Evolutionary conservation across 1,139 yeast species (phyloP), one percentile per base, ranked within the genome.

Genomic region (Blastobotrys illinoisensis): DNA sequence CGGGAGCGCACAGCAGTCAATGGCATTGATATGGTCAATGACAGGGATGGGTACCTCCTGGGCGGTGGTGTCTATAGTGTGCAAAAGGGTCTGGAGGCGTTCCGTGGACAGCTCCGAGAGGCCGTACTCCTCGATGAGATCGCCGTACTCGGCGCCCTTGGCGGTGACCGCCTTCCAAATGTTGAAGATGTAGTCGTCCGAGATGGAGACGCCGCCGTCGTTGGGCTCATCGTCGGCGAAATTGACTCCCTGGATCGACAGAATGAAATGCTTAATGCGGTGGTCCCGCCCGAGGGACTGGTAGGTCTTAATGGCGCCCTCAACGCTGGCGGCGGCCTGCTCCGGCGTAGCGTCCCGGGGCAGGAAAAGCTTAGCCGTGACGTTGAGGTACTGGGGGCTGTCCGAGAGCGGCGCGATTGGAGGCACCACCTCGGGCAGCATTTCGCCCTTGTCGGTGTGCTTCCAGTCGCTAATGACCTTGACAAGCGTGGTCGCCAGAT

Each of bases 1-100:
- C 1, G 71, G 70, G 16, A 69, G 61, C 6, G 67, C 69, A 52
- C 71, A 68, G 56, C 71, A 69, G 50, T 68, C 72, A 9, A 61
- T 59, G 14, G 71, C 69, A 46, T 68, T 67, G 53, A 69, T 66
- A 47, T 66, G 69, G 58, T 67, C 65, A 19, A 67, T 61, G 6
- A 60, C 40, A 4, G 69, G 70, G 6, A 51, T 49, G 26, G 58
- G 56, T 14, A 52, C 49, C 11, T 26, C 11, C 11, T 26, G 32
- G 11, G 46, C 32, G 46, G 51, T 14, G 52, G 45, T 19, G 16
- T 59, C 56, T 13, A 61, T 49, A 16, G 48, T 48, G 2, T 53
- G 54, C n/a, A 65, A 32, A 14, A 67, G 53, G 5, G 60, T 53
- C 40, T 50, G 46, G 7, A 68, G 57, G 14, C 63, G 51, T 2